Base-by-base conservation (phyloP, 495 filamentous ascomycete genomes). In the Jackrogersella minutella region DNA sequence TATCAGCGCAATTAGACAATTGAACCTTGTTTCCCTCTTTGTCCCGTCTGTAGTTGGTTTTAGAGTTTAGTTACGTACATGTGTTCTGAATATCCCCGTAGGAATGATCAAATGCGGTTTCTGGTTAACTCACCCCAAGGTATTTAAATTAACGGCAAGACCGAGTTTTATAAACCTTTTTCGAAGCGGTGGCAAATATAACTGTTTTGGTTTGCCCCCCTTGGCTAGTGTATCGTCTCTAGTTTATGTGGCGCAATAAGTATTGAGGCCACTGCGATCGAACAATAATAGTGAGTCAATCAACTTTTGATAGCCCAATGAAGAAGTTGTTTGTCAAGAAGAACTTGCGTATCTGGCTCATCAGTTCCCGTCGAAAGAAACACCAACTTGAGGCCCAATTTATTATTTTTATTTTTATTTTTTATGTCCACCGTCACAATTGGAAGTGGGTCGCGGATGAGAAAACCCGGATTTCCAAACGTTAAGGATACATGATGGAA, bases 111-210 rank as follows among this genome's bases (percentile, higher is more conserved):
- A 43, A 43, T 43, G 40, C 26, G 21, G 41, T 11, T 28, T 5
- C 22, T 24, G 22, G 41, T 24, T 46, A 21, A 9, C n/a, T 21
- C 19, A n/a, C n/a, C 22, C 11, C 22, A 41, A 36, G 26, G 24
- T 19, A 37, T 58, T 5, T 58, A 17, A 19, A 37, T 11, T 40
- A 53, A 46, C 1, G 34, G 50, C 2, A 13, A 22, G 41, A 30
- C 21, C 30, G 28, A 39, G 26, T 7, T 40, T 59, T 24, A 43
- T 21, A 50, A 8, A 16, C 46, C 37, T 14, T 9, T 5, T 52
- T 46, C 13, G 30, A 58, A 41, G 24, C n/a, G 50, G 64, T 68
- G 65, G 65, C 58, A 51, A 68, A 58, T 62, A n/a, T n/a, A n/a
- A n/a, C 26, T 37, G 16, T 26, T n/a, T 59, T 50, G n/a, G 39